Evolutionary conservation across 2,329 filamentous ascomycete species (phyloP).

Genomic region (Venturia nashicola): DNA sequence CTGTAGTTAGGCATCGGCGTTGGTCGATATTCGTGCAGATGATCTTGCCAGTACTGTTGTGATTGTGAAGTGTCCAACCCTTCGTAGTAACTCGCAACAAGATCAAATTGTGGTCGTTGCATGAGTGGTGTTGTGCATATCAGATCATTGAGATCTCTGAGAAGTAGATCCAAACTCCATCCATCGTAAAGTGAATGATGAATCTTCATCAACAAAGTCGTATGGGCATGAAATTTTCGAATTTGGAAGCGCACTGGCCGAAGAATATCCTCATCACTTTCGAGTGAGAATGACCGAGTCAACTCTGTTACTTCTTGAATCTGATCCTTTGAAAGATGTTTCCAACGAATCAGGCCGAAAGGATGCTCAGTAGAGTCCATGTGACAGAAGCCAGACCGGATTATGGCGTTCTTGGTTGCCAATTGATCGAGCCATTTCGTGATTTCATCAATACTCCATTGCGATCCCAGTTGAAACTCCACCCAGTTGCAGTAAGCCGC

Average conservation of each 20-base stretch:
- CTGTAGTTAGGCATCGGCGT: slow-evolving; percentile 9
- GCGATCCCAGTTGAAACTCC: slow-evolving; percentile 43
- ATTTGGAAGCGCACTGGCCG: slow-evolving; percentile 54
- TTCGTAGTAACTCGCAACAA: slow-evolving; percentile 5
- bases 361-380: slow-evolving; percentile 29
- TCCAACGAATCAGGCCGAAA: slow-evolving; percentile 56
- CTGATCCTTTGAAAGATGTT: slow-evolving; percentile 30
- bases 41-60: slow-evolving; percentile 10
- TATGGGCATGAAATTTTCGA: slow-evolving; percentile 12
- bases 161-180: slow-evolving; percentile 74
- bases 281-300: slow-evolving; percentile 27
- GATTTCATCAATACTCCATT: slow-evolving; percentile 28
- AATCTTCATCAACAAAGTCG: slow-evolving; percentile 41
- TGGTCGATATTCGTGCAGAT: slow-evolving; percentile 8
- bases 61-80: background rate
- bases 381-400: slow-evolving; percentile 63
- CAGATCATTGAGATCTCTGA: slow-evolving; percentile 47
- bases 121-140: background rate
- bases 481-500: slow-evolving; percentile 69
- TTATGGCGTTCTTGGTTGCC: slow-evolving; percentile 43
- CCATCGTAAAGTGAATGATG: slow-evolving; percentile 86
- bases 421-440: slow-evolving; percentile 18
- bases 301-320: slow-evolving; percentile 31
- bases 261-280: slow-evolving; percentile 31
- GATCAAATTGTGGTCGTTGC: background rate